A percentile compares a stretch with the other conserved stretches of the same genome.
These are phyloP conservation scores for Lachancea dasiensis DNA, from an alignment of 805 yeast species.

Conservation along the genomic window DNA sequence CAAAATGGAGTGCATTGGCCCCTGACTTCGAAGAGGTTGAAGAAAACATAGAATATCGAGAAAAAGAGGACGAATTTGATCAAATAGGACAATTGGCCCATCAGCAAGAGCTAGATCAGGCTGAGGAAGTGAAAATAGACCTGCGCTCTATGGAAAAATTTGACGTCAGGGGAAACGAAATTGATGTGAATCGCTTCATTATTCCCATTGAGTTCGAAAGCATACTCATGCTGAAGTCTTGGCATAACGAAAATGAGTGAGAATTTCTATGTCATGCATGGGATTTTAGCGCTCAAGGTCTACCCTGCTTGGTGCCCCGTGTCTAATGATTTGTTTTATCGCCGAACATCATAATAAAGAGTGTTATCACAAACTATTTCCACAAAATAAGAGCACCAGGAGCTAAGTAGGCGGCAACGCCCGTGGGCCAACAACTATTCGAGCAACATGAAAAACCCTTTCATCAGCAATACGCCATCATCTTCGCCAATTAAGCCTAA, in stretches of 20 bases:
- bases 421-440: constrained; percentile 10
- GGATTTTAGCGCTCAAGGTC: no score
- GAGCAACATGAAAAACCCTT: constrained; percentile 23
- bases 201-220: constrained; percentile 45
- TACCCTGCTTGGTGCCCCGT: no score
- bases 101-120: constrained; percentile 55
- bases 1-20: constrained; percentile 93
- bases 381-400: no score
- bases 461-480: constrained; percentile 30
- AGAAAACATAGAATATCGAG: constrained; percentile 82
- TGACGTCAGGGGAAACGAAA: constrained; percentile 69
- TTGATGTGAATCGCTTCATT: constrained; percentile 45
- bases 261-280: no score
- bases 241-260: not conserved
- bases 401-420: not conserved
- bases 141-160: constrained; percentile 54
- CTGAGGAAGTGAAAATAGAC: constrained; percentile 58
- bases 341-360: no score
- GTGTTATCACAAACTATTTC: no score
- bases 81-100: constrained; percentile 59
- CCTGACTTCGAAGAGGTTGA: constrained; percentile 95
- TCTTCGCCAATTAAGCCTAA: constrained; percentile 28
- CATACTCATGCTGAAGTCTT: constrained; percentile 25
- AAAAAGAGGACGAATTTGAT: constrained; percentile 89
- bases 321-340: no score